Evolutionary conservation across 164 flowering plant species (phyloP).

Genomic region (Nelumbo lutea): DNA sequence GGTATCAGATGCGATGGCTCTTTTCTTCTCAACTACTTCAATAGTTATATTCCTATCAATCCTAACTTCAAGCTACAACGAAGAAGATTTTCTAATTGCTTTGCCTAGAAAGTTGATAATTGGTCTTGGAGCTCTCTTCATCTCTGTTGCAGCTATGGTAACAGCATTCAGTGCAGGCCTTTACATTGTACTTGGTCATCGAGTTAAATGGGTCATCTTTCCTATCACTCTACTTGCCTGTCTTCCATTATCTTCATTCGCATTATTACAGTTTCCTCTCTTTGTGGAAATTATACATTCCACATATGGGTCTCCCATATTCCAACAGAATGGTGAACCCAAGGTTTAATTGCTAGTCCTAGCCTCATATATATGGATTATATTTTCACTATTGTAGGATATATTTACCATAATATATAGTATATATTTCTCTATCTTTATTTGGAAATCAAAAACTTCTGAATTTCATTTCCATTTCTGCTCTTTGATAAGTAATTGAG

Average conservation of each 20-base stretch:
- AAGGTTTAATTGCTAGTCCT: too few species aligned
- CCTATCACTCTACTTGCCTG: not conserved
- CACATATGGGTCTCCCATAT: conserved; percentile 4
- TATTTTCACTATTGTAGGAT: too few species aligned
- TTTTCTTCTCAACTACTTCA: conserved; percentile 4
- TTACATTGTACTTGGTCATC: not conserved
- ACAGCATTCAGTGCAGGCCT: conserved; percentile 6
- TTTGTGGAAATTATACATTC: conserved; percentile 2
- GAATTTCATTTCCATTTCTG: too few species aligned
- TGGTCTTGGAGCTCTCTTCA: conserved; percentile 6
- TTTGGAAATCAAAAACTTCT: too few species aligned
- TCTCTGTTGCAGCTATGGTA: conserved; percentile 6
- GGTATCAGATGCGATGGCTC: conserved; percentile 7
- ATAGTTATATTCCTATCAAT: conserved; percentile 11
- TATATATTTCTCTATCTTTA: too few species aligned
- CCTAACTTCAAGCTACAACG: conserved; percentile 6
- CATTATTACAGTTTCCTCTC: conserved; percentile 6
- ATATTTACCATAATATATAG: too few species aligned
- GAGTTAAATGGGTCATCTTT: not conserved
- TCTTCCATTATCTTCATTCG: not conserved
- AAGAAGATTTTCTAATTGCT: conserved; percentile 6
- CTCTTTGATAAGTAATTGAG: too few species aligned
- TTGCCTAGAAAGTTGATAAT: conserved; percentile 10
- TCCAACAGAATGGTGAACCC: not conserved
- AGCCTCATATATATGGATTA: too few species aligned